Evolutionary conservation across 306 rosid species (phyloP), one percentile per base, ranked within the genome.

Genomic region (Heteromeles arbutifolia): DNA sequence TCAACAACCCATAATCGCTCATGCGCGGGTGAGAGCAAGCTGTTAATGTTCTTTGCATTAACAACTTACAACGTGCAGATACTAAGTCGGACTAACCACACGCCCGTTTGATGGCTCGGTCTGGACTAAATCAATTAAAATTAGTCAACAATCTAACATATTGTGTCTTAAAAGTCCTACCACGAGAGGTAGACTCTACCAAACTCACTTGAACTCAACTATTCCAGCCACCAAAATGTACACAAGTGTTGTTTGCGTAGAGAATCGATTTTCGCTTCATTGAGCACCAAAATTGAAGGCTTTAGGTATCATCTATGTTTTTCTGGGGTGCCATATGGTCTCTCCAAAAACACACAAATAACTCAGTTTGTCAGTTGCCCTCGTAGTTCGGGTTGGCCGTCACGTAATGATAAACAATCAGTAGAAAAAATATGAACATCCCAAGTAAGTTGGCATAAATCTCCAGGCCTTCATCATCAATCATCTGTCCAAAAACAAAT

Each of bases 381-480:
- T 76, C 84, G n/a, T 67, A 83, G 67, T 79, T 83, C 15, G 81
- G 76, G 48, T 83, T 77, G 15, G 86, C 81, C 41, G 72, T 78
- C 69, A 72, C 79, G 28, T 66, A 83, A 54, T 83, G 81, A 73
- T 79, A 73, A 61, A 79, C 86, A 37, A 79, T 79, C 29, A 84
- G 80, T 70, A 80, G 65, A 64, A 52, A 65, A 39, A 77, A 80
- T 54, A 79, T 69, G 74, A 80, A 69, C 68, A 80, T 80, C 43
- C 84, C 79, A 25, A 84, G 79, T 31, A 72, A 43, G 70, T 76
- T 76, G 81, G 84, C 81, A 43, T 76, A 21, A 62, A 61, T 72
- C 25, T 84, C 84, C 62, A 64, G 71, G 50, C 78, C 84, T 32
- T 77, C 74, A 32, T 80, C 82, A 18, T 77, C 77, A 73, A 84